Conservation (phyloP, 768 basidiomycete genomes). For the Mycena metata region DNA sequence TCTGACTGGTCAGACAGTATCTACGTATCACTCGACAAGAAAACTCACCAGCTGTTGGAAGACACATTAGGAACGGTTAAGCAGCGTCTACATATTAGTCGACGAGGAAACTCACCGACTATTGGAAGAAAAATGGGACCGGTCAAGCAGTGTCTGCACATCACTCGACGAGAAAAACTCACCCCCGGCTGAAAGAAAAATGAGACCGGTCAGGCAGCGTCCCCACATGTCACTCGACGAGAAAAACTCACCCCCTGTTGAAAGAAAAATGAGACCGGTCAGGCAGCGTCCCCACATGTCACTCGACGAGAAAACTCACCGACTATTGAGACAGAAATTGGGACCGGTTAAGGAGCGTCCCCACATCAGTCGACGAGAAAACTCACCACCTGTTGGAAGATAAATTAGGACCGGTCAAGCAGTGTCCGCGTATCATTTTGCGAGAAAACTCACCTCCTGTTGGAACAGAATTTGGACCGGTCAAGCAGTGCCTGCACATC, state of each 20-base stretch:
- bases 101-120: neutral
- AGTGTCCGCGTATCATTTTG: no score
- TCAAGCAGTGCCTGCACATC: no score
- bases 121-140: neutral
- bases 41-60: slow-evolving; percentile 11
- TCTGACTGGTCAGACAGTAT: neutral
- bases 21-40: neutral
- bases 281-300: no score
- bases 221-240: neutral
- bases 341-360: slow-evolving; percentile 5
- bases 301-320: no score
- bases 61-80: neutral
- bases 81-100: neutral
- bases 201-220: slow-evolving; percentile 1
- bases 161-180: slow-evolving; percentile 5
- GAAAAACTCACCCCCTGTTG: no score
- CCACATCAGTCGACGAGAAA: neutral
- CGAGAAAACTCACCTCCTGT: no score
- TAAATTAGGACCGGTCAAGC: no score
- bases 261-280: no score
- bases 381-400: no score
- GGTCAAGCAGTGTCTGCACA: slow-evolving; percentile 4
- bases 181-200: slow-evolving; percentile 4
- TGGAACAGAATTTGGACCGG: no score
- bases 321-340: neutral